Conservation (phyloP, 2,329 filamentous ascomycete genomes). For the Exophiala aquamarina region DNA sequence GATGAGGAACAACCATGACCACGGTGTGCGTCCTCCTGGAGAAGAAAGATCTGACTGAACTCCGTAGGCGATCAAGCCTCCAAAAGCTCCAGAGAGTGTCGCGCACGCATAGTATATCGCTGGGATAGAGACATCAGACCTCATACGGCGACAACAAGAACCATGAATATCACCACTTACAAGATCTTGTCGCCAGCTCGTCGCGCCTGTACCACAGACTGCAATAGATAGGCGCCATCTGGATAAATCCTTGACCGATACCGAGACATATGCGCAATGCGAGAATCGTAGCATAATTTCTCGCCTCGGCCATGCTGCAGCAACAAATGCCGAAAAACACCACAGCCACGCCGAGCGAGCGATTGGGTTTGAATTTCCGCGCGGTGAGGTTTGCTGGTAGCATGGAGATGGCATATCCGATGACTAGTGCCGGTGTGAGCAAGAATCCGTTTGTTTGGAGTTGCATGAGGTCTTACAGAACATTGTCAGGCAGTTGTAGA, state of each 20-base stretch:
- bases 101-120: conserved; percentile 52
- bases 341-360: conserved; percentile 1
- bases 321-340: conserved; percentile 8
- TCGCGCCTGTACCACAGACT: conserved; percentile 14
- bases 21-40: conserved; percentile 55
- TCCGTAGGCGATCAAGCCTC: conserved; percentile 63
- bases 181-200: conserved; percentile 10
- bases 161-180: conserved; percentile 5
- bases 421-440: conserved; percentile 1
- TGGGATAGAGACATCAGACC: too few relatives aligned
- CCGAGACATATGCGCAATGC: conserved; percentile 14
- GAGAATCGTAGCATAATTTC: conserved; percentile 10
- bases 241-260: conserved; percentile 9
- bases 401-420: conserved; percentile 7
- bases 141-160: too few relatives aligned
- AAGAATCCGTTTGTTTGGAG: not conserved
- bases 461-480: conserved; percentile 8
- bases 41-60: conserved; percentile 63
- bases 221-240: conserved; percentile 7
- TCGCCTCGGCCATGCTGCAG: conserved; percentile 3
- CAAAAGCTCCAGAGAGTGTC: conserved; percentile 70
- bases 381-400: conserved; percentile 2
- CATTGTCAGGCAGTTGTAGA: conserved; percentile 12
- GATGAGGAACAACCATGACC: conserved; percentile 67
- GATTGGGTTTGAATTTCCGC: conserved; percentile 1